Evolutionary conservation across 2,329 filamentous ascomycete species (phyloP), one percentile per base, ranked within the genome.

Genomic region (Fusarium tjaetaba): DNA sequence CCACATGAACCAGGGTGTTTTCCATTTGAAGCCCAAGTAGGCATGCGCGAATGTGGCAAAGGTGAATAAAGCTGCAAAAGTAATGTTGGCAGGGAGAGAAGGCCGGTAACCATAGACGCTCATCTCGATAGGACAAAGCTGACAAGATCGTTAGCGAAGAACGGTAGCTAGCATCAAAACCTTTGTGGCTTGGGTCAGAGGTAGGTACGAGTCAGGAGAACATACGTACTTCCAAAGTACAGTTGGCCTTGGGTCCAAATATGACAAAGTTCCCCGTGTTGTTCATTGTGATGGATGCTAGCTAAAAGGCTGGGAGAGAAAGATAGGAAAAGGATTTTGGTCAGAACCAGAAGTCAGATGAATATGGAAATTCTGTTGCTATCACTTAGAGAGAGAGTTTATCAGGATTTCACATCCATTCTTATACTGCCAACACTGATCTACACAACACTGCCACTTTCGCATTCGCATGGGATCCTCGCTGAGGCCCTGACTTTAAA

Each of bases 91-190:
- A 3, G 77, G 72, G 7, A 86, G 78, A 15, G 76, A 79, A 4
- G 86, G 86, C 8, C 79, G 82, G 74, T 87, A 87, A 26, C 77
- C 71, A 61, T 84, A 84, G 18, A 86, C 81, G 66, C 81, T 85
- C 68, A 73, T 79, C 58, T 84, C 79, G 24, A 86, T 69, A 7
- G 70, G 36, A 16, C 71, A 74, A 38, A 73, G 71, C 66, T 73
- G 11, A 32, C 2, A 20, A 4, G 11, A 11, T 11, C 11, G 15
- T 42, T 24, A 55, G 52, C 6, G 7, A 55, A 30, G 7, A 24
- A 42, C 15, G 3, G 15, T 11, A 30, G 34, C 15, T 3, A 18
- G 13, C 18, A 22, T 8, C 7, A 42, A 30, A 30, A 11, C 24
- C 20, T 42, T 16, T 18, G 10, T 20, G 8, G 36, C 15, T 55